Percentiles rank a stretch among this genome's conserved stretches.
Evolutionary conservation across 2,329 filamentous ascomycete genomes (phyloP).

Genomic region (Fusarium cyanostomum): DNA sequence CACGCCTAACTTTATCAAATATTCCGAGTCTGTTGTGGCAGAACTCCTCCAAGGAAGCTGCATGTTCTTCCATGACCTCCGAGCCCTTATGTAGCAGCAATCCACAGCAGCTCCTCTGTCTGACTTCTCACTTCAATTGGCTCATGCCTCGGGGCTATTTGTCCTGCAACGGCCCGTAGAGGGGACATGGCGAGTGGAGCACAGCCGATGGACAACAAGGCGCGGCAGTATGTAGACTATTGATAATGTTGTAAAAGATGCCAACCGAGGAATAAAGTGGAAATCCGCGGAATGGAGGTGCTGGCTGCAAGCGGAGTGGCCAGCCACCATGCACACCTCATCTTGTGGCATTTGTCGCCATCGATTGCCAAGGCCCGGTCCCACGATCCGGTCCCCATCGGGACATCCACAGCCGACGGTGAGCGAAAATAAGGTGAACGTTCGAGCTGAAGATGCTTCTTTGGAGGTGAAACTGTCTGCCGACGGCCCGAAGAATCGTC

Average conservation of each 20-base stretch:
- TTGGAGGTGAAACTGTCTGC: neutral
- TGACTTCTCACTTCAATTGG: neutral
- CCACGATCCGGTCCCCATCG: slow-evolving; percentile 28
- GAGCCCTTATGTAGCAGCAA: neutral
- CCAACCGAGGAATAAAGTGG: neutral
- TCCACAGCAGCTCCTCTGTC: neutral
- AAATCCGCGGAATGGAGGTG: neutral
- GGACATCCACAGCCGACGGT: slow-evolving; percentile 7
- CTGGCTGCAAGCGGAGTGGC: slow-evolving; percentile 6
- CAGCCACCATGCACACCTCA: slow-evolving; percentile 30
- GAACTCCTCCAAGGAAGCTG: too few relatives aligned
- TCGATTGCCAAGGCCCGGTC: slow-evolving; percentile 34
- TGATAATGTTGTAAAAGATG: neutral
- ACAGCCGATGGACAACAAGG: neutral
- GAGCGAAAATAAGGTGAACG: slow-evolving; percentile 13
- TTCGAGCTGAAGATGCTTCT: slow-evolving; percentile 15
- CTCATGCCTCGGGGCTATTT: neutral
- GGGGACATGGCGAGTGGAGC: slow-evolving; percentile 2
- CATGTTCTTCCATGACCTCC: too few relatives aligned
- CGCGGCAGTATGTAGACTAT: neutral
- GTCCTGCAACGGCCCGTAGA: slow-evolving; percentile 2
- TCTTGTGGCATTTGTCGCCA: slow-evolving; percentile 37
- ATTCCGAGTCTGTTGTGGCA: neutral
- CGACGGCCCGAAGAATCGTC: slow-evolving; percentile 26
- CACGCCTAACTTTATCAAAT: neutral